Evolutionary conservation across 2,329 filamentous ascomycete genomes (phyloP), one percentile per base, ranked within the genome.

Genomic region (Fusarium domesticum): DNA sequence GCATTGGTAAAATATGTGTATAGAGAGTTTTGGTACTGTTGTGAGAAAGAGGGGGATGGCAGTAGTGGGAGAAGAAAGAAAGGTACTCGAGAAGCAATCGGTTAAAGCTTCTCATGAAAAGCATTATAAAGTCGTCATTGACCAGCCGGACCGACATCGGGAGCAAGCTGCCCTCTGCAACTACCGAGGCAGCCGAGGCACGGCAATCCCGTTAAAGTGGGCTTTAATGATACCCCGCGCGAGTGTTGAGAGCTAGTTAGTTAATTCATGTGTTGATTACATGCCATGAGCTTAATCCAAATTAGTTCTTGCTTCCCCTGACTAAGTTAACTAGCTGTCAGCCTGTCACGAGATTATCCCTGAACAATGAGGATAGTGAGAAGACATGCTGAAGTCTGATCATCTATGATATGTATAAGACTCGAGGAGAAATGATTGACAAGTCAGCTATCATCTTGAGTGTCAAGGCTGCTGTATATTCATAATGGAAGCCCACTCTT

Each of bases 1-100:
- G 58, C 58, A 61, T 61, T 37, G 19, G 41, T n/a, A 19, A 25
- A 16, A 6, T 14, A 18, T 33, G 30, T 39, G 18, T 14, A 34
- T 31, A 28, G 23, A 8, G 7, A 12, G 23, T 16, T 35, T 5
- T 43, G 37, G 6, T 31, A 23, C 15, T 39, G 11, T 15, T 2
- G 10, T 19, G n/a, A 17, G 32, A 18, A 7, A 6, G n/a, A 16
- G 17, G 15, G 15, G 15, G 23, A n/a, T n/a, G 23, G 23, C 14
- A 12, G 23, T 28, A 12, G 14, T 28, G 23, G 23, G 14, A 28
- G 3, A 8, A 28, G 23, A 28, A 11, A 8, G 14, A 11, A 8
- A 28, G 23, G 14, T 28, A 11, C 10, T 28, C 23, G n/a, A 28
- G 23, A 12, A 28, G 7, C 23, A 8, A 28, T 12, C 4, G 7